Base-by-base conservation (phyloP, 2,329 filamentous ascomycete genomes). In the Pseudofabraea citricarpa region DNA sequence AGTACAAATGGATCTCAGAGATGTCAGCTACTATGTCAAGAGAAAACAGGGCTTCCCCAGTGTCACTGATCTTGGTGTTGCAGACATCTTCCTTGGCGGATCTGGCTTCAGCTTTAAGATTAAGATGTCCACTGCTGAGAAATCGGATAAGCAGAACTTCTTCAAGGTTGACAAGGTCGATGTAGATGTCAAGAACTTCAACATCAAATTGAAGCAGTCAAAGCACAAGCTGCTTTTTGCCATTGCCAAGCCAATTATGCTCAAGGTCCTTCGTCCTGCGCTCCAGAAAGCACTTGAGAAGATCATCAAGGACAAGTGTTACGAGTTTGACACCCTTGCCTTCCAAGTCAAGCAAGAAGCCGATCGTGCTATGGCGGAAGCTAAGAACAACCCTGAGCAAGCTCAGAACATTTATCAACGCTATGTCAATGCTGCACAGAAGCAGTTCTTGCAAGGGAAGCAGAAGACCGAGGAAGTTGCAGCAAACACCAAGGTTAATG, bases 11-110 rank as follows among this genome's bases (percentile, higher is more conserved):
- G 93, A 98, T 55, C 74, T 97, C 35, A 79, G 77, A 52, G 89
- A 95, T 60, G 88, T 98, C 50, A 88, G 87, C 65, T 97, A 90
- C 75, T 90, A 97, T 66, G 75, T 98, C 68, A 93, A 93, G 72
- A 87, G 85, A 69, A 97, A 98, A 79, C 72, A 90, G 58, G 91
- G 93, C 7, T 96, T 96, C 74, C 91, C 90, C 3, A 77, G 83
- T 12, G 73, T 97, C 63, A 90, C 81, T 15, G 93, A 98, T 62
- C 86, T 80, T 36, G 93, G 93, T 71, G 75, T 97, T 23, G 83
- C 86, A 68, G 90, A 97, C 62, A 82, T 98, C 57, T 80, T 90
- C 60, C 78, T 98, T 43, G 87, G 86, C 20, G 93, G 90, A 23
- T 79, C 85, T 33, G 93, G 93, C 26, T 84, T 98, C 64, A 86